Evolutionary conservation across 345 rosid species (phyloP), one percentile per base, ranked within the genome.

Genomic region (Brassica napus): DNA sequence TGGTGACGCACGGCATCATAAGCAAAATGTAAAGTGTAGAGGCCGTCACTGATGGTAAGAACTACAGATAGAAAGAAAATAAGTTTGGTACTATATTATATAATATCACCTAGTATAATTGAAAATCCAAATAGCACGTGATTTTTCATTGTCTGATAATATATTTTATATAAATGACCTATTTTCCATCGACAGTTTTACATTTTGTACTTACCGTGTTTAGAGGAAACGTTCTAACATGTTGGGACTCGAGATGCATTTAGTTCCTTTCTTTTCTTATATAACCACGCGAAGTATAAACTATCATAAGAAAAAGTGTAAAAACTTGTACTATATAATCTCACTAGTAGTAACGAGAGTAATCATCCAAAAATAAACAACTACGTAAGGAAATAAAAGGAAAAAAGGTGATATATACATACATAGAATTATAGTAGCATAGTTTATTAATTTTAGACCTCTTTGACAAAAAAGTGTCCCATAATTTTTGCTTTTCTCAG

Each of bases 381-480:
- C 55, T 35, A 24, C 18, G 16, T 71, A 71, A 18, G 60, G 30
- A 64, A 64, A 23, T 5, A 55, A 55, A 64, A 74, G 24, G 57
- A 5, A n/a, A 4, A 70, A 57, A 76, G 88, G 93, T 81, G 68
- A 70, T 60, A 49, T 49, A 49, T n/a, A 23, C 47, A 76, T 59
- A 26, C 16, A 60, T 0, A 4, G 28, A 65, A 49, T n/a, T 49
- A n/a, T 49, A 44, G 54, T 11, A 11, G 14, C 15, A 12, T 44
- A 3, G 18, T 49, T 49, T 49, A 49, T 49, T 6, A 49, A 14
- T n/a, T 49, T 49, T 14, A 49, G 18, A 14, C 18, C 16, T 49
- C 7, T 49, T 49, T 49, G 18, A 49, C 23, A 21, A 21, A 21
- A 21, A 21, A 21, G 23, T 21, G 23, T 21, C 1, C 23, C 23